phyloP scores from a whole-genome alignment of 306 rosid species.

The Vicia sativa region DNA sequence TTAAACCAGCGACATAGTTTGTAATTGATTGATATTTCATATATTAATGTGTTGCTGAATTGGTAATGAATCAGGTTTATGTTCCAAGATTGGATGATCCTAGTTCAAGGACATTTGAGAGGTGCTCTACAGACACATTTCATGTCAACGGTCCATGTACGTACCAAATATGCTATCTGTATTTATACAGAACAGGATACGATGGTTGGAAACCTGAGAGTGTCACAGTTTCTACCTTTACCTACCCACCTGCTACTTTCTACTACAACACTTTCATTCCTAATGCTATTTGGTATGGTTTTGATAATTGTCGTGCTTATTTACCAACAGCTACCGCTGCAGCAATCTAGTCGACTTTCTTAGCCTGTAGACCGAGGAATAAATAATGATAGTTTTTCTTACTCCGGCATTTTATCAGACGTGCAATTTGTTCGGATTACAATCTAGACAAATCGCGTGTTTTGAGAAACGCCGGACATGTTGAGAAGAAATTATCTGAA shows the following conservation, averaged over 20 bases:
- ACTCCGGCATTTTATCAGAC: no score
- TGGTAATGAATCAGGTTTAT: conserved; percentile 51
- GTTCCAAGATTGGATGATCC: conserved; percentile 73
- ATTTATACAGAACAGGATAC: conserved; percentile 68
- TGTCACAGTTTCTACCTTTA: conserved; percentile 56
- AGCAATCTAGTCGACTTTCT: conserved; percentile 17
- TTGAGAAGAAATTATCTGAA: no score
- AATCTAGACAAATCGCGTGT: no score
- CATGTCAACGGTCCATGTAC: conserved; percentile 75
- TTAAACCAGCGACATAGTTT: no score
- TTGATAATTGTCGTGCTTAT: conserved; percentile 51
- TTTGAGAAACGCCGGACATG: no score
- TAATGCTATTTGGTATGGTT: conserved; percentile 71
- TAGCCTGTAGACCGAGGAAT: background rate
- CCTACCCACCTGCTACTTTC: conserved; percentile 50
- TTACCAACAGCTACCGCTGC: conserved; percentile 32
- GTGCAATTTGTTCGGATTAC: no score
- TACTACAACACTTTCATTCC: conserved; percentile 63
- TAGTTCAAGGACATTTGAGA: conserved; percentile 60
- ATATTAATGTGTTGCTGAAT: background rate
- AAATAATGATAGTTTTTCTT: background rate
- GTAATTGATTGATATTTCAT: no score
- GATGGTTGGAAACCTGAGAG: conserved; percentile 84
- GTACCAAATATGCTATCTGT: conserved; percentile 61
- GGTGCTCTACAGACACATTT: conserved; percentile 82